Percentiles rank a stretch among this genome's conserved stretches.
Evolutionary conservation across 805 yeast genomes (phyloP).

Genomic region (Zygoascus bituminiphila): DNA sequence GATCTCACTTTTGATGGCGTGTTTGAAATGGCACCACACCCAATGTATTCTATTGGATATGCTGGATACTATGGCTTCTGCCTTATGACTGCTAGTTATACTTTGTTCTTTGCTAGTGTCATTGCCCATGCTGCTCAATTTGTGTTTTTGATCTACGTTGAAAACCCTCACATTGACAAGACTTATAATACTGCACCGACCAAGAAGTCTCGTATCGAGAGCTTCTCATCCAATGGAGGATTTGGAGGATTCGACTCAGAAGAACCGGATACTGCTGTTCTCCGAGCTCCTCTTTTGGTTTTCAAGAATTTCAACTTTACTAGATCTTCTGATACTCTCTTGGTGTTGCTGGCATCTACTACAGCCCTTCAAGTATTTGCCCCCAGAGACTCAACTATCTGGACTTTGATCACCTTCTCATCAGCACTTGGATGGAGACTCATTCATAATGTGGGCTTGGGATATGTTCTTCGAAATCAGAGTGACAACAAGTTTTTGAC

Average conservation of each 20-base stretch:
- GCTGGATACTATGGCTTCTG: slow-evolving; percentile 83
- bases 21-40: slow-evolving; percentile 84
- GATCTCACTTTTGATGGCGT: slow-evolving; percentile 81
- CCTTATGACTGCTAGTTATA: slow-evolving; percentile 63
- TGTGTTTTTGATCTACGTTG: slow-evolving; percentile 63
- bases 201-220: slow-evolving; percentile 13
- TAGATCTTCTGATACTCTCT: slow-evolving; percentile 51
- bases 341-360: slow-evolving; percentile 35
- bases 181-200: slow-evolving; percentile 37
- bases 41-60: slow-evolving; percentile 86
- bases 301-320: slow-evolving; percentile 54
- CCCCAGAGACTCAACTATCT: slow-evolving; percentile 23
- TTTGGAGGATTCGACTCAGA: neutral
- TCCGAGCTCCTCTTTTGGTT: slow-evolving; percentile 39
- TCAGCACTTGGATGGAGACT: slow-evolving; percentile 42
- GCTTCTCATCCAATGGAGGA: slow-evolving; percentile 1
- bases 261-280: neutral
- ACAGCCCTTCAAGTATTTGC: slow-evolving; percentile 33
- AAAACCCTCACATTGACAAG: slow-evolving; percentile 80
- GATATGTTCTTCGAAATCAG: slow-evolving; percentile 48
- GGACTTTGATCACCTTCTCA: slow-evolving; percentile 30
- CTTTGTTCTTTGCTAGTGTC: slow-evolving; percentile 59
- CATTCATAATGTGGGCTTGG: slow-evolving; percentile 43
- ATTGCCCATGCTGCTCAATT: slow-evolving; percentile 73
- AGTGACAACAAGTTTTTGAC: slow-evolving; percentile 57